Evolutionary conservation across 2,329 filamentous ascomycete genomes (phyloP).

Genomic region (Annulohypoxylon truncatum): DNA sequence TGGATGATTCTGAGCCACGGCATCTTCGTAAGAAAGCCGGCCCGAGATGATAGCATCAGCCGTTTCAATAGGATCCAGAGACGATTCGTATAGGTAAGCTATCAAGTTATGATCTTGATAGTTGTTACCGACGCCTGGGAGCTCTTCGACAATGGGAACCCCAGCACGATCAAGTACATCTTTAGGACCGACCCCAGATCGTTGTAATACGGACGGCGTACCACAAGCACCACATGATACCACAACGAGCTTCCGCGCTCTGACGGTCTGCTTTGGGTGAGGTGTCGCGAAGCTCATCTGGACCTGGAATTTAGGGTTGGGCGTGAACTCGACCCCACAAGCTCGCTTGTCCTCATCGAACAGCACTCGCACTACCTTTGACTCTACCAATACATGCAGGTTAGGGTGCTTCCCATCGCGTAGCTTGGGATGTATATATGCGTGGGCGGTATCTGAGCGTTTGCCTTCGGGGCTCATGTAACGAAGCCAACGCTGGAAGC

Average conservation of each 20-base stretch:
- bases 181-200: conserved; percentile 69
- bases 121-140: conserved; percentile 64
- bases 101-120: conserved; percentile 65
- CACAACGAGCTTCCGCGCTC: conserved; percentile 66
- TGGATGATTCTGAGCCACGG: conserved; percentile 42
- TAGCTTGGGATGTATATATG: conserved; percentile 47
- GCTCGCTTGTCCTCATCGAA: conserved; percentile 66
- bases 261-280: conserved; percentile 52
- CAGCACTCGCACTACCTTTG: conserved; percentile 58
- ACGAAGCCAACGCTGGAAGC: conserved; percentile 45
- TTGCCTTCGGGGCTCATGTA: conserved; percentile 46
- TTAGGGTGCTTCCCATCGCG: conserved; percentile 48
- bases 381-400: conserved; percentile 49
- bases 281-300: conserved; percentile 47
- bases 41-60: conserved; percentile 47
- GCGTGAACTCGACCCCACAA: conserved; percentile 65
- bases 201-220: conserved; percentile 68
- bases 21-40: conserved; percentile 44
- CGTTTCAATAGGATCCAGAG: conserved; percentile 60
- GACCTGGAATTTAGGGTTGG: conserved; percentile 58
- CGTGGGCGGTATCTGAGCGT: conserved; percentile 46
- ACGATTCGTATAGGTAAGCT: conserved; percentile 62
- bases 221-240: conserved; percentile 62
- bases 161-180: conserved; percentile 57
- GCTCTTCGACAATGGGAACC: conserved; percentile 61